Evolutionary conservation across 192 early-diverging fungal genomes (phyloP).

Genomic region (Coemansia sp.): DNA sequence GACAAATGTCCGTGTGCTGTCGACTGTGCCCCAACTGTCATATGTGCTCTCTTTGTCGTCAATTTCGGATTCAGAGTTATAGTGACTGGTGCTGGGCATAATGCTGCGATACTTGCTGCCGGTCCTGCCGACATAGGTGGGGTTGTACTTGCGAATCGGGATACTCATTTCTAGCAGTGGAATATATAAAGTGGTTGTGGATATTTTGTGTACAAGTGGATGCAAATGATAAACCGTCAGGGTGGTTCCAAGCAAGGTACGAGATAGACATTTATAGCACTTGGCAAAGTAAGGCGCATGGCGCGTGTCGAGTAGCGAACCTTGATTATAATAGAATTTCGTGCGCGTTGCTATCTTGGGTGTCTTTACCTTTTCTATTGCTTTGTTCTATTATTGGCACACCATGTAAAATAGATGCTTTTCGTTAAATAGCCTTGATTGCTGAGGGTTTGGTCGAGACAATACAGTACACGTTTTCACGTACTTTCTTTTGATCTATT

Average conservation of each 20-base stretch:
- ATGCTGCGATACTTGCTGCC: conserved; percentile 12
- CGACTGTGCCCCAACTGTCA: conserved; percentile 9
- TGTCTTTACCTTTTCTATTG: background rate
- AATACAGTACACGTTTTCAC: background rate
- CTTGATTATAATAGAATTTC: background rate
- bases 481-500: background rate
- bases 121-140: background rate
- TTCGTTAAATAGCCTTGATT: background rate
- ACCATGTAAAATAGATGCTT: background rate
- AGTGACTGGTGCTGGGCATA: conserved; percentile 11
- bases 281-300: background rate
- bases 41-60: conserved; percentile 2
- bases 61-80: conserved; percentile 11
- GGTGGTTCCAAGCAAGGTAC: background rate
- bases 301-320: background rate
- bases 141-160: conserved; percentile 19
- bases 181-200: background rate
- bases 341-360: background rate
- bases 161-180: conserved; percentile 6
- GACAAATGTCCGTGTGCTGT: conserved; percentile 8
- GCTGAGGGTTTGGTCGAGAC: background rate
- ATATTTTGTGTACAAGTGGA: background rate
- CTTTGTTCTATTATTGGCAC: background rate
- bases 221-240: background rate
- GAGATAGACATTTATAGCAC: background rate